A percentile compares a stretch with the other conserved stretches of the same genome.
Evolutionary conservation across 2,329 filamentous ascomycete genomes (phyloP).

Genomic region (Pezicula neosporulosa): DNA sequence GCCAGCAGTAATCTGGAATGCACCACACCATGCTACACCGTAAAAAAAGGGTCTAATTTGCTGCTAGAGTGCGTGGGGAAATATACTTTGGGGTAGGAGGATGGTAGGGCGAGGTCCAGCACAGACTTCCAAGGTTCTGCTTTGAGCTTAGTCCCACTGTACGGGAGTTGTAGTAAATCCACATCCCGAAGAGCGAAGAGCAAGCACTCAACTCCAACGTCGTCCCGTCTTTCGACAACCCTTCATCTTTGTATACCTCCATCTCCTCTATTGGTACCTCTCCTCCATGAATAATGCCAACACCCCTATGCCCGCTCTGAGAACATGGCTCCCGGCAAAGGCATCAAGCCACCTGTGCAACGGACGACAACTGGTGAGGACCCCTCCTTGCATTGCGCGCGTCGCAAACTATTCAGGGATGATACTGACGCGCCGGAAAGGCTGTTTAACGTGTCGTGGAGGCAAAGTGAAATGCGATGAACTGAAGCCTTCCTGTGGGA

Average conservation of each 20-base stretch:
- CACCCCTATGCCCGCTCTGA: not conserved
- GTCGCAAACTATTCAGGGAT: too few species aligned
- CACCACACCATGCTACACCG: too few species aligned
- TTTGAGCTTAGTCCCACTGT: too few species aligned
- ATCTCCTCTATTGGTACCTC: not conserved
- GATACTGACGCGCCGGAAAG: slow-evolving; percentile 35
- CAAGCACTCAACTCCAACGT: too few species aligned
- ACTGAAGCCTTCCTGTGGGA: slow-evolving; percentile 58
- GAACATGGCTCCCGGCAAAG: slow-evolving; percentile 24
- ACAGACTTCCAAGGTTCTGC: too few species aligned
- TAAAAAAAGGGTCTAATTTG: too few species aligned
- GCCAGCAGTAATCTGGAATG: too few species aligned
- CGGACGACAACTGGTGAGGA: slow-evolving; percentile 24
- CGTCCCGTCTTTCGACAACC: not conserved
- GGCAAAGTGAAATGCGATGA: slow-evolving; percentile 72
- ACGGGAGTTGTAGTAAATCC: too few species aligned
- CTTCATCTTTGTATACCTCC: not conserved
- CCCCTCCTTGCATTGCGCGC: not conserved
- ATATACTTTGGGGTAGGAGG: too few species aligned
- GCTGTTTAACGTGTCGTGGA: slow-evolving; percentile 64
- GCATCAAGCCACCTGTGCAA: slow-evolving; percentile 26
- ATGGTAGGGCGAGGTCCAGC: too few species aligned
- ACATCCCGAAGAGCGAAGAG: too few species aligned
- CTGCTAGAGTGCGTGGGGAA: too few species aligned
- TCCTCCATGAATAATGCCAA: not conserved